Percentiles rank a stretch among this genome's conserved stretches.
phyloP scores from a whole-genome alignment of 176 grass and related monocot genomes.

The Oryza meridionalis region DNA sequence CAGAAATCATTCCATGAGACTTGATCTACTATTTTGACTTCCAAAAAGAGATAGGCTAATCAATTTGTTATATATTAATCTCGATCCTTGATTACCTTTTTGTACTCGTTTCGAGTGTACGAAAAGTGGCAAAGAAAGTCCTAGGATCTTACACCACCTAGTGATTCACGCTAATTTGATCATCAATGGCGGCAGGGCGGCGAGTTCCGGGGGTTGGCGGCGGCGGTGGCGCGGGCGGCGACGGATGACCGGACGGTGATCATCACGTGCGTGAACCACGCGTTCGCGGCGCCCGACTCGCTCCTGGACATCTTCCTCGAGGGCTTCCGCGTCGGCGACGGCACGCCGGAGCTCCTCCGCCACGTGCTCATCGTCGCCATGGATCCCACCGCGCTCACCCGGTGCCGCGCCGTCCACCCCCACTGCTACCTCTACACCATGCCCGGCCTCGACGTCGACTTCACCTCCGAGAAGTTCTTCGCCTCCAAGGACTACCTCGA shows the following conservation, averaged over 20 bases:
- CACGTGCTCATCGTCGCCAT: constrained; percentile 74
- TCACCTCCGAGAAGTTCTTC: constrained; percentile 63
- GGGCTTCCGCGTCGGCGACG: constrained; percentile 74
- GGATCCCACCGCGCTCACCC: constrained; percentile 55
- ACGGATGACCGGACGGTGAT: constrained; percentile 74
- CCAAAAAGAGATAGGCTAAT: background rate
- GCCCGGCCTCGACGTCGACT: constrained; percentile 51
- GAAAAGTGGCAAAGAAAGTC: background rate
- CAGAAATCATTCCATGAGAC: background rate
- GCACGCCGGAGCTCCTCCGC: constrained; percentile 53
- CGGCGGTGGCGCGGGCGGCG: constrained; percentile 42
- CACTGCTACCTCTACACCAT: constrained; percentile 67
- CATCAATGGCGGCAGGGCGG: background rate
- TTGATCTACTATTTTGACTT: background rate
- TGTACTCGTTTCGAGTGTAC: background rate
- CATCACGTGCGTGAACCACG: constrained; percentile 72
- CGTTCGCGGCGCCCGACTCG: constrained; percentile 59
- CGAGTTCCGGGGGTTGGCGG: constrained; percentile 43
- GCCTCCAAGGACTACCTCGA: constrained; percentile 68
- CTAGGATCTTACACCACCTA: background rate
- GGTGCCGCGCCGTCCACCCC: constrained; percentile 51
- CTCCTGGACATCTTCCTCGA: constrained; percentile 81
- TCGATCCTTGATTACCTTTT: background rate
- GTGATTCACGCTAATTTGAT: no score
- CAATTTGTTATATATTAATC: background rate